Evolutionary conservation across 495 filamentous ascomycete species (phyloP), one percentile per base, ranked within the genome.

Genomic region (Mycothermus thermophilus): DNA sequence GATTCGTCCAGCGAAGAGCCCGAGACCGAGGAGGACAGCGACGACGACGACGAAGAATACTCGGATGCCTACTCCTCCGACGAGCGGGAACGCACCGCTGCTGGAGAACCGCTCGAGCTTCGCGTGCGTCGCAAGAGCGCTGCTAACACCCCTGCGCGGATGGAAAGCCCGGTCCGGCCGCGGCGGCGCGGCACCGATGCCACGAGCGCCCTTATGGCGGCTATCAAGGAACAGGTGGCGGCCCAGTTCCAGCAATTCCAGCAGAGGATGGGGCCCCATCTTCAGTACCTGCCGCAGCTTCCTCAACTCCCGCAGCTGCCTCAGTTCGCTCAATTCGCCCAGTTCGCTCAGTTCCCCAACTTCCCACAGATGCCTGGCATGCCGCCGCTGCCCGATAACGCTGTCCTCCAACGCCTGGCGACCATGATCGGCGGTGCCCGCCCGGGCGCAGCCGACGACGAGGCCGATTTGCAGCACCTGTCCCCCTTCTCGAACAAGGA

Each of bases 181-280:
- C 51, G 38, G 27, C 47, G 47, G 16, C 38, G 44, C 12, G 47
- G 44, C 36, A 23, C 54, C 41, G 40, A 57, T 34, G 42, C 39
- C n/a, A 45, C 51, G 6, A 52, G 46, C 4, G 66, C 69, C 29
- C 64, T 71, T 9, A 69, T 77, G 14, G 64, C 71, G 2, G 71
- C 78, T 19, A 77, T 83, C 67, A 72, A 78, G 38, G 80, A 88
- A 34, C 78, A 84, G 33, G 58, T 93, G 12, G 71, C 75, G 27
- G 67, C 72, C 3, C 85, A 90, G 47, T 71, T 90, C 45, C 79
- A 88, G 34, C 77, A 85, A 24, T 66, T 86, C 41, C 84, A 88
- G 44, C 76, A 85, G 42, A 72, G 66, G 11, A 71, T 81, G 52
- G 32, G 45, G 12, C 41, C 55, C 34, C 58, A 58, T 28, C 34